phyloP scores from a whole-genome alignment of 768 basidiomycete genomes.

The Termitomyces bulborhizus region DNA sequence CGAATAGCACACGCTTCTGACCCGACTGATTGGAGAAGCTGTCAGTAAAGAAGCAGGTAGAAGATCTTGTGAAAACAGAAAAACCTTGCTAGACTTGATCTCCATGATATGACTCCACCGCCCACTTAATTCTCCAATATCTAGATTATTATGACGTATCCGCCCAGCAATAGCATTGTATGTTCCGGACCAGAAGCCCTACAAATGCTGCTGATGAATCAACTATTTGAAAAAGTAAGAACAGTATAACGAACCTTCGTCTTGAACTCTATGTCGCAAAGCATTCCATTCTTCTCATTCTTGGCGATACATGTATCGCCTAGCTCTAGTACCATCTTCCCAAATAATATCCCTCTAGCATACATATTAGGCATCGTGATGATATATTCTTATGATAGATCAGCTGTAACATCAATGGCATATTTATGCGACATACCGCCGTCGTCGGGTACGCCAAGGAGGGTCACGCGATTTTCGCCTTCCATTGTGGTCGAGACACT shows the following conservation, averaged over 20 bases:
- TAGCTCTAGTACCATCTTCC: conserved; percentile 94
- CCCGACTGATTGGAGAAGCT: conserved; percentile 40
- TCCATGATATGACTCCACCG: conserved; percentile 92
- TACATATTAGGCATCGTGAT: conserved; percentile 99
- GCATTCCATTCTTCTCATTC: conserved; percentile 70
- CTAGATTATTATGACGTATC: conserved; percentile 55
- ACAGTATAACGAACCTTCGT: conserved; percentile 61
- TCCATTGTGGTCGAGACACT: conserved; percentile 96
- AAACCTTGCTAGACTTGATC: conserved; percentile 63
- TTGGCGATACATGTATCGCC: conserved; percentile 84
- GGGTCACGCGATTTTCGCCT: conserved; percentile 83
- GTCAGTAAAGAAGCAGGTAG: neutral
- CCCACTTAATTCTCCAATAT: conserved; percentile 83
- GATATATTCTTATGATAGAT: conserved; percentile 54
- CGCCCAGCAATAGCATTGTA: conserved; percentile 88
- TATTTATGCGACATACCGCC: conserved; percentile 53
- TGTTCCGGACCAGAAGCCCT: conserved; percentile 97
- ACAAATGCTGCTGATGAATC: neutral
- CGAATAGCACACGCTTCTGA: conserved; percentile 74
- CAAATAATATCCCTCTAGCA: conserved; percentile 80
- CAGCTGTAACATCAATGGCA: neutral
- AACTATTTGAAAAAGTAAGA: neutral
- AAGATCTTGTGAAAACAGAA: conserved; percentile 8
- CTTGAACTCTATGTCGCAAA: conserved; percentile 92
- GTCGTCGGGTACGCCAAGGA: conserved; percentile 81